These are phyloP conservation scores for Pythium guiyangense DNA, from an alignment of 352 stramenopile genomes.

Conservation along the genomic window DNA sequence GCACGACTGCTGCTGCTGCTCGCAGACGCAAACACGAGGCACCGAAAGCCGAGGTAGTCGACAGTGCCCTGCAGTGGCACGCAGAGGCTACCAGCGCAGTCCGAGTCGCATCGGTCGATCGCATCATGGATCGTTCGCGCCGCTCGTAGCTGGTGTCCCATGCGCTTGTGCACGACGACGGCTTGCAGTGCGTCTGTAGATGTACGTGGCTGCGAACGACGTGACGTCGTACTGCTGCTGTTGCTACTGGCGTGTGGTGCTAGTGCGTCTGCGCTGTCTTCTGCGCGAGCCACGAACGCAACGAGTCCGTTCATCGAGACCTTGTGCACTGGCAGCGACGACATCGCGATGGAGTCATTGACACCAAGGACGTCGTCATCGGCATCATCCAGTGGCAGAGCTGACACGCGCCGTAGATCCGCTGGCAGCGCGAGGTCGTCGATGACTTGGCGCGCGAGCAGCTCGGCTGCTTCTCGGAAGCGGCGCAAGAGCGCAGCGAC, in stretches of 20 bases:
- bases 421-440: slow-evolving; percentile 26
- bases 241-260: background rate
- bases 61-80: slow-evolving; percentile 57
- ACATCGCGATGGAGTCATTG: background rate
- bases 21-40: slow-evolving; percentile 36
- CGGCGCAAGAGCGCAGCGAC: slow-evolving; percentile 24
- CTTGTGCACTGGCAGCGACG: background rate
- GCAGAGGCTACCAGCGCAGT: slow-evolving; percentile 3
- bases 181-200: background rate
- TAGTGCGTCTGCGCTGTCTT: too few species aligned
- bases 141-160: slow-evolving; percentile 50
- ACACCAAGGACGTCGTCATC: background rate
- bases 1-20: background rate
- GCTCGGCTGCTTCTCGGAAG: slow-evolving; percentile 37
- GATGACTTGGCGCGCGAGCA: slow-evolving; percentile 26
- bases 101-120: slow-evolving; percentile 7
- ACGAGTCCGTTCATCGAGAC: too few species aligned
- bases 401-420: slow-evolving; percentile 13
- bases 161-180: slow-evolving; percentile 22
- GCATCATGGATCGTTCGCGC: slow-evolving; percentile 27
- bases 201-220: too few species aligned
- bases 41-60: slow-evolving; percentile 55
- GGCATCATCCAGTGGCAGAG: background rate
- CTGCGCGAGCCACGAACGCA: too few species aligned
- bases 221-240: slow-evolving; percentile 9